phyloP scores from a whole-genome alignment of 768 basidiomycete genomes.

The Leccinum aurantiacum region DNA sequence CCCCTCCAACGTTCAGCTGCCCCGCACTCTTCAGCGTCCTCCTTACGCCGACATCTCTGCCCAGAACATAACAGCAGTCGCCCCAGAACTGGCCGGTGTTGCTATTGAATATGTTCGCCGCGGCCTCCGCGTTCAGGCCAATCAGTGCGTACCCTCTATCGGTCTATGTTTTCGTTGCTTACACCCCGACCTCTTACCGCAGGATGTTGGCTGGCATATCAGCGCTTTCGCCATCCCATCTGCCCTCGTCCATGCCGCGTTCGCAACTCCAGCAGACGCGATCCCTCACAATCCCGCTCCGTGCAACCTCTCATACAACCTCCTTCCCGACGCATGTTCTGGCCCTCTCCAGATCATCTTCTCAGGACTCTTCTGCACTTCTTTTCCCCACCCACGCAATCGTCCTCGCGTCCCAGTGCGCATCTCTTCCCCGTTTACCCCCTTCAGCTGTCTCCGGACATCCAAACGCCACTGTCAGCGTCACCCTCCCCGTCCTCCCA shows the following conservation, averaged over 20 bases:
- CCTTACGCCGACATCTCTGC: conserved; percentile 54
- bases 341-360: conserved; percentile 39
- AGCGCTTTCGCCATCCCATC: conserved; percentile 49
- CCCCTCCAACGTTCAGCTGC: conserved; percentile 56
- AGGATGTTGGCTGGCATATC: conserved; percentile 43
- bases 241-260: conserved; percentile 31
- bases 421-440: conserved; percentile 59
- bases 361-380: conserved; percentile 34
- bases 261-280: conserved; percentile 34
- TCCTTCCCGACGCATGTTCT: conserved; percentile 53
- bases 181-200: conserved; percentile 19
- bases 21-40: conserved; percentile 68
- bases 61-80: conserved; percentile 54
- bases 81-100: conserved; percentile 47
- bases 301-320: conserved; percentile 23
- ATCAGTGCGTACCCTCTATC: conserved; percentile 36
- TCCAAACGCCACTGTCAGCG: conserved; percentile 30
- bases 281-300: conserved; percentile 32
- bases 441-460: conserved; percentile 36
- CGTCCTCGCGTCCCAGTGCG: conserved; percentile 67
- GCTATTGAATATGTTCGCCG: conserved; percentile 67
- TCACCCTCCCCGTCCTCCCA: conserved; percentile 60
- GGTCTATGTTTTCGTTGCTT: conserved; percentile 28
- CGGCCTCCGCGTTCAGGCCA: conserved; percentile 45
- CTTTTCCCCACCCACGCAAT: conserved; percentile 71